Percentiles rank a stretch among this genome's conserved stretches.
These are phyloP conservation scores for Bifiguratus adelaidae DNA, from an alignment of 192 early-diverging fungal genomes.

Conservation along the genomic window DNA sequence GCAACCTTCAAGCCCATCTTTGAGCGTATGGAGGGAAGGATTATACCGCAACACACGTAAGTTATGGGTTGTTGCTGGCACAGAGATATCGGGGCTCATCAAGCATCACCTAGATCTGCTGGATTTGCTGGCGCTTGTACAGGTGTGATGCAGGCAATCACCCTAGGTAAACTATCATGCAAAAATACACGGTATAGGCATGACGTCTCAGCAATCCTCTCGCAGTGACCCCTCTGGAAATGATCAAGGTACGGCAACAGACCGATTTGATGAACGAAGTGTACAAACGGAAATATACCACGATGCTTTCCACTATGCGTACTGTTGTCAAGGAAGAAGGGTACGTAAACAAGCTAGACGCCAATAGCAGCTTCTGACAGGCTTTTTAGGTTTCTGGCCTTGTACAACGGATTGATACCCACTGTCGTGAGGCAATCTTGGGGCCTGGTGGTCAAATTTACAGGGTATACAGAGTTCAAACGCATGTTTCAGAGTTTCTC, in stretches of 20 bases:
- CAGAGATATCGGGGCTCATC: too few species aligned
- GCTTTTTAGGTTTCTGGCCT: conserved; percentile 12
- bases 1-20: conserved; percentile 31
- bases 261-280: conserved; percentile 19
- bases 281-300: conserved; percentile 18
- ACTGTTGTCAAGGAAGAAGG: conserved; percentile 24
- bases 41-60: conserved; percentile 22
- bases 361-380: background rate
- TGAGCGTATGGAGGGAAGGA: conserved; percentile 21
- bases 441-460: conserved; percentile 29
- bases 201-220: background rate
- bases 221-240: conserved; percentile 27
- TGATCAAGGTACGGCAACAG: conserved; percentile 31
- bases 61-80: too few species aligned
- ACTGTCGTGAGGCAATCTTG: conserved; percentile 31
- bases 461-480: conserved; percentile 22
- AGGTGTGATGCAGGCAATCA: conserved; percentile 25
- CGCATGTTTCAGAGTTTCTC: conserved; percentile 14
- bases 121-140: conserved; percentile 17
- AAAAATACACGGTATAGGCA: background rate
- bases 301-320: conserved; percentile 16
- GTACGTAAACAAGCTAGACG: conserved; percentile 3
- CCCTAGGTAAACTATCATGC: conserved; percentile 13
- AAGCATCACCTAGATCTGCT: background rate
- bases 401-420: conserved; percentile 27